phyloP scores from a whole-genome alignment of 768 basidiomycete species.

The Piloderma croceum region DNA sequence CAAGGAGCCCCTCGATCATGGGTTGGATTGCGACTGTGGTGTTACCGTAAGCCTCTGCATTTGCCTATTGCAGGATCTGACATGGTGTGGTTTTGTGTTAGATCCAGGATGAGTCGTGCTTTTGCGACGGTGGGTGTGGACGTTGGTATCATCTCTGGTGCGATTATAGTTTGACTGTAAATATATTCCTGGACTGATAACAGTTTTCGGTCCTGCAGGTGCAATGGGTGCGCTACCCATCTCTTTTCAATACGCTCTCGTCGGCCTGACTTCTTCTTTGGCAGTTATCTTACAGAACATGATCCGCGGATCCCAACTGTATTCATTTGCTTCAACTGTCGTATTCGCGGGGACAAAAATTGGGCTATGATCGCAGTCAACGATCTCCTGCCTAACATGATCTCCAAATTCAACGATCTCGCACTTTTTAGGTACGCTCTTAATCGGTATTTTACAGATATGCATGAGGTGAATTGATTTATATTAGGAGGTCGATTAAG shows the following conservation, averaged over 20 bases:
- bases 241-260: background rate
- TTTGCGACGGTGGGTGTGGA: constrained; percentile 70
- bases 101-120: constrained; percentile 51
- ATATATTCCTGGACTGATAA: background rate
- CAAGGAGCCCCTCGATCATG: background rate
- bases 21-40: background rate
- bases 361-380: constrained; percentile 66
- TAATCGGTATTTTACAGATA: background rate
- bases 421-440: constrained; percentile 60
- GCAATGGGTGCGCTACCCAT: constrained; percentile 31
- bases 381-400: constrained; percentile 48
- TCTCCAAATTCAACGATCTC: constrained; percentile 62
- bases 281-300: too few relatives aligned
- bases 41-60: background rate
- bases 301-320: constrained; percentile 54
- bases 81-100: constrained; percentile 19
- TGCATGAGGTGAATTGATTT: background rate
- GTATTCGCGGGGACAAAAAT: constrained; percentile 55
- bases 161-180: constrained; percentile 14
- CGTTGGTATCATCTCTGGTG: constrained; percentile 78
- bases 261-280: too few relatives aligned
- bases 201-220: constrained; percentile 18
- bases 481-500: constrained; percentile 61
- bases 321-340: constrained; percentile 76
- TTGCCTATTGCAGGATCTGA: background rate